Percentiles rank a stretch among this genome's conserved stretches.
Evolutionary conservation across 164 flowering plant genomes (phyloP).

Genomic region (Hamamelis virginiana): DNA sequence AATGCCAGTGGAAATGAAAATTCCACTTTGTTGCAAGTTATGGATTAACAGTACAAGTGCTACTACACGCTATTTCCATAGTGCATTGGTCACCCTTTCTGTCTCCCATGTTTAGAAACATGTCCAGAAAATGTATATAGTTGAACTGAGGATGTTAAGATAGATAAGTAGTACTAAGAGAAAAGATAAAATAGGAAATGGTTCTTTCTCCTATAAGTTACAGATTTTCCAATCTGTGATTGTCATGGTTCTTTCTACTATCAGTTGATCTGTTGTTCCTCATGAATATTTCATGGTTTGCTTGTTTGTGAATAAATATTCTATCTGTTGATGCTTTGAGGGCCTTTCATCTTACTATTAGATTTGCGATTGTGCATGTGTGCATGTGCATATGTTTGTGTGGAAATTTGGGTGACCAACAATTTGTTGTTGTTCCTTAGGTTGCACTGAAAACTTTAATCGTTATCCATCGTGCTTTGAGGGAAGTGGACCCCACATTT

Average conservation of each 20-base stretch:
- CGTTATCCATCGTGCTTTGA: slow-evolving; percentile 93
- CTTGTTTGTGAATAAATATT: slow-evolving; percentile 3
- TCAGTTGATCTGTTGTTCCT: background rate
- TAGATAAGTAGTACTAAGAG: too few species aligned
- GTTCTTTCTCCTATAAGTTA: too few species aligned
- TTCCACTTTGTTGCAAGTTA: too few species aligned
- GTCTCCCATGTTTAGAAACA: too few species aligned
- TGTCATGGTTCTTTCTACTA: background rate
- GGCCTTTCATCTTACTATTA: background rate
- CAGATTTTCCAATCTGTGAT: background rate
- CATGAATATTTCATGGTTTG: background rate
- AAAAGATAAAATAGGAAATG: too few species aligned
- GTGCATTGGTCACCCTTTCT: too few species aligned
- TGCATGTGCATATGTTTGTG: too few species aligned
- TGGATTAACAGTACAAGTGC: too few species aligned
- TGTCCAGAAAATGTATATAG: too few species aligned
- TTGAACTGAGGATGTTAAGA: too few species aligned
- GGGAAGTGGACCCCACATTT: slow-evolving; percentile 94
- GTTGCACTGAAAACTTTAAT: slow-evolving; percentile 94
- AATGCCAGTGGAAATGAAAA: too few species aligned
- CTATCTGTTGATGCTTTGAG: background rate
- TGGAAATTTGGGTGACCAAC: background rate
- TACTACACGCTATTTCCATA: too few species aligned
- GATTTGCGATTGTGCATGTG: background rate
- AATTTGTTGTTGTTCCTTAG: slow-evolving; percentile 34